Conservation (phyloP, 1,284 basidiomycete genomes). For the Tylopilus microsporus region DNA sequence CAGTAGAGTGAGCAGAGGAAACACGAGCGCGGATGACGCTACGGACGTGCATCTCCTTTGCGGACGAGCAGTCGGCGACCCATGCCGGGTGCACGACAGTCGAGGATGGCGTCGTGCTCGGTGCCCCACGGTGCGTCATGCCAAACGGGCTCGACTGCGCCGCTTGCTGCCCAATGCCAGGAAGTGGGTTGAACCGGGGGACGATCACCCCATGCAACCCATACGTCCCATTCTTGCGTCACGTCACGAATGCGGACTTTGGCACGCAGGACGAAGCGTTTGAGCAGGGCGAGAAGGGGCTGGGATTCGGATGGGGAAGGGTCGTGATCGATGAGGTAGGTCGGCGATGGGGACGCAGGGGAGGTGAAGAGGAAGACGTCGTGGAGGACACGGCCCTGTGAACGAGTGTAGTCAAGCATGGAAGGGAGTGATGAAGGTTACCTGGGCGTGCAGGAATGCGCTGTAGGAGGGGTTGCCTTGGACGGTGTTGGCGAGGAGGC, state of each 20-base stretch:
- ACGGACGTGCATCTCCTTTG: conserved; percentile 72
- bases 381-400: conserved; percentile 83
- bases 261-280: conserved; percentile 83
- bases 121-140: conserved; percentile 53
- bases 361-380: conserved; percentile 82
- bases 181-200: conserved; percentile 37
- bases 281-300: conserved; percentile 62
- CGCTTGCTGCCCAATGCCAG: conserved; percentile 60
- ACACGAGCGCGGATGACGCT: background rate
- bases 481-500: conserved; percentile 68
- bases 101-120: conserved; percentile 48
- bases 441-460: conserved; percentile 84
- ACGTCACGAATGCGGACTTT: conserved; percentile 83
- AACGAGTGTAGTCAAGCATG: conserved; percentile 3
- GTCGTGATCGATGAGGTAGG: conserved; percentile 76
- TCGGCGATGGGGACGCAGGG: conserved; percentile 43
- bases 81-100: conserved; percentile 75
- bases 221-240: conserved; percentile 71
- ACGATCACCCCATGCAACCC: conserved; percentile 71
- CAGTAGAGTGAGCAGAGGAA: conserved; percentile 4
- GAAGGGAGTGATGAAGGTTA: conserved; percentile 41
- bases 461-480: conserved; percentile 63
- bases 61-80: conserved; percentile 65
- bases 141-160: conserved; percentile 69
- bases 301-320: conserved; percentile 51